phyloP scores from a whole-genome alignment of 169 alveolate genomes.

The Eimeria praecox region DNA sequence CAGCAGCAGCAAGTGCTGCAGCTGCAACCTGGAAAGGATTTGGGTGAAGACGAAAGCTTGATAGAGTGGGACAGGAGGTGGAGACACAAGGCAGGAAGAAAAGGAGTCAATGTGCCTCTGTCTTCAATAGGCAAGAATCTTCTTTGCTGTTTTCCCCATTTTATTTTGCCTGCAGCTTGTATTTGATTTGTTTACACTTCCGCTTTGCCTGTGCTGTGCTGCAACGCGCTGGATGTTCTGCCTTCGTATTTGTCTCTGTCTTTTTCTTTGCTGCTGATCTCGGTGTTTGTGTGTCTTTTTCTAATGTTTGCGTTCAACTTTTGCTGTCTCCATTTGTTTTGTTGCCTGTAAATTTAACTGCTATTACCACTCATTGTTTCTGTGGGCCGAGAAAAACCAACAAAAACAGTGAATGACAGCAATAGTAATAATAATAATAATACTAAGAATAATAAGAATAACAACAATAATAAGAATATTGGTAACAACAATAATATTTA shows the following conservation, averaged over 20 bases:
- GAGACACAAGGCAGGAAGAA: not conserved
- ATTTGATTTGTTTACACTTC: too few species aligned
- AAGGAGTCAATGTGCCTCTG: not conserved
- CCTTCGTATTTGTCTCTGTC: too few species aligned
- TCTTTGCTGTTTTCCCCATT: too few species aligned
- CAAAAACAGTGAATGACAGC: not conserved
- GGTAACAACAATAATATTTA: not conserved
- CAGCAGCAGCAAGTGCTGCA: constrained; percentile 4
- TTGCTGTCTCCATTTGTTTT: not conserved
- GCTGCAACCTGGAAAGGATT: not conserved
- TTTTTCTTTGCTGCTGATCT: not conserved
- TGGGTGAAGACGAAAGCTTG: not conserved
- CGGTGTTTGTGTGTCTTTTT: too few species aligned
- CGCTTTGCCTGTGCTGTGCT: too few species aligned
- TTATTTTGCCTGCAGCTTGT: too few species aligned
- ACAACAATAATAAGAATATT: not conserved
- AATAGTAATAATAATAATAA: not conserved
- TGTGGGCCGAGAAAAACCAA: too few species aligned
- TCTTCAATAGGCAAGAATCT: constrained; percentile 10
- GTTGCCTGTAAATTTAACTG: too few species aligned
- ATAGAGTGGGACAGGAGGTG: not conserved
- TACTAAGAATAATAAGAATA: not conserved
- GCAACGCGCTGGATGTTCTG: too few species aligned
- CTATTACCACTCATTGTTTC: too few species aligned
- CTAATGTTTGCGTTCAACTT: too few species aligned